Base-by-base conservation (phyloP, 768 basidiomycete species). In the Exsudoporus frostii region DNA sequence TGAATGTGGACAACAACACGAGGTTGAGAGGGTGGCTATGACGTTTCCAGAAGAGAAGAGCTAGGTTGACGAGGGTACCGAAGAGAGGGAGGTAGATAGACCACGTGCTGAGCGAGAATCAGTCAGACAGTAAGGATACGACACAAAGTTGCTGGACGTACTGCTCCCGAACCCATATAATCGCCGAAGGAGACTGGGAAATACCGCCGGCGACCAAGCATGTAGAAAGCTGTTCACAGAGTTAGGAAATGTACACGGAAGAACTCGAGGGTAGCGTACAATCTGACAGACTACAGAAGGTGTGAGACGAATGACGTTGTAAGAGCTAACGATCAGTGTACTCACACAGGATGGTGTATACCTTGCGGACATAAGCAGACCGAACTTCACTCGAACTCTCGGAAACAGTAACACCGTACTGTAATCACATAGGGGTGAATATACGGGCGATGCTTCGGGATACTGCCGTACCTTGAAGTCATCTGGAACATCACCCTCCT, bases 11-110 rank as follows among this genome's bases (percentile, higher is more conserved):
- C 34, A 99, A 77, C 27, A 98, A 75, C 42, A 92, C 77, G 54
- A 96, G 76, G 71, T 99, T 99, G 68, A 83, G 75, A 22, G 96
- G 96, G 68, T 91, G 84, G 66, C 82, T 84, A 70, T 96, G 94
- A 51, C 95, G 85, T 72, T 97, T 95, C 89, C 89, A 95, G 75
- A 84, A 96, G 5, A 94, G 79, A 33, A 90, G 71, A 1, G 85
- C 84, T 27, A 97, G 82, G 55, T 88, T 88, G 62, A 88, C 69
- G 53, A 98, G 74, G 20, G 90, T 87, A 20, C 85, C 90, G 56
- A 93, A 79, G 34, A 92, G 76, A 11, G 89, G 84, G 22, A 90
- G 73, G 65, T 88, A 91, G 73, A 92, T 82, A 3, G 87, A 65
- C 93, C 94, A 96, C 33, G 76, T 63, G 64, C 90, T 92, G 42